Base-by-base conservation (phyloP, 2,329 filamentous ascomycete species). In the Penicillium sp. region DNA sequence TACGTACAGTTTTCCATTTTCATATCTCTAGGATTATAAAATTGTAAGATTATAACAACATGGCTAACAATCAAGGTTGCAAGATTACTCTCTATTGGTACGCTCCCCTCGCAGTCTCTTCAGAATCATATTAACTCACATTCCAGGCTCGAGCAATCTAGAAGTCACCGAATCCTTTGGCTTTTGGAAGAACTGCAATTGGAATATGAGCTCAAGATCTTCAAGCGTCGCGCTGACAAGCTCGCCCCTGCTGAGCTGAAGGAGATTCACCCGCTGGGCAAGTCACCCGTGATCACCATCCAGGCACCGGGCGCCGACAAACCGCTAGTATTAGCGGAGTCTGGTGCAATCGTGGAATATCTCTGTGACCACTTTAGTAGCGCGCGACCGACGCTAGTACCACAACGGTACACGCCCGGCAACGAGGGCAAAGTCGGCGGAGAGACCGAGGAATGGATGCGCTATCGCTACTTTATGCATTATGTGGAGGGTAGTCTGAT, bases 401-500 rank as follows among this genome's bases (percentile, higher is more conserved):
- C 85, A 0, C 73, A 75, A 56, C 76, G 80, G 31, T 87, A 82
- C 63, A 50, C 38, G 4, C 72, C 75, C 3, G 84, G 82, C 38
- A 80, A 81, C 56, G 82, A 86, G 48, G 82, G 80, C 4, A 71
- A 81, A 31, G 70, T 85, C 15, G 82, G 83, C 7, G 82, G 77
- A 4, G 85, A 88, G 73, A 84, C 79, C 0, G 84, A 87, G 65
- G 76, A 79, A 59, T 88, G 83, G 82, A 69, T 85, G 69, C 78
- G 84, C 42, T 85, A 86, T 68, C 78, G 81, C 69, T 90, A 91
- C 71, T 86, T 85, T 64, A 84, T 96, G 81, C 89, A 96, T 72
- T 97, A 93, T 74, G 82, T 85, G 6, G 93, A 97, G 77, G 93
- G 93, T 12, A 90, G 85, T 60, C 76, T 97, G 60, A 94, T 95